Evolutionary conservation across 192 early-diverging fungal species (phyloP), one percentile per base, ranked within the genome.

Genomic region (Entomortierella lignicola): DNA sequence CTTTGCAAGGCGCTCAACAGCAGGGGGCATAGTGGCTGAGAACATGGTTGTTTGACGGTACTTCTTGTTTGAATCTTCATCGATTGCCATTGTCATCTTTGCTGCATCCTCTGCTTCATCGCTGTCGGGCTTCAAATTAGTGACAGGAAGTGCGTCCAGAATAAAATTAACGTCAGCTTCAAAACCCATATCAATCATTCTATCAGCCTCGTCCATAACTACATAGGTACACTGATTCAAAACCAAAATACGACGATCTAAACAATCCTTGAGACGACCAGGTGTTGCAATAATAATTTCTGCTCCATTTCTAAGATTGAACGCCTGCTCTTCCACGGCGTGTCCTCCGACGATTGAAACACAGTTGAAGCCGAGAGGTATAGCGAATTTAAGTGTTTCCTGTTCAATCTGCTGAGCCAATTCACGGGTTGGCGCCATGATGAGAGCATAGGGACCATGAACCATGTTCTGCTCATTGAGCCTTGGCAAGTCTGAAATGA

Each of bases 11-110:
- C 96, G 87, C 83, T 99, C 98, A 10, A 99, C 96, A 0, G 92
- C 92, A 2, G 95, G 63, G 8, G 98, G 98, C 97, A 99, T 98
- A 5, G 98, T 99, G 15, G 98, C 98, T 18, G 97, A 98, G 83
- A 99, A 99, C 97, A 99, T 98, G 72, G 96, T 94, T 1, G 98
- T 99, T 81, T 99, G 98, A 39, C 98, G 89, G 77, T 90, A 96
- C 69, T 88, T 85, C 41, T 62, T 47, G 25, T 66, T 43, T 12
- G 77, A 69, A 8, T 83, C 79, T 18, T 67, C 53, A 12, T 68
- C 81, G 29, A 75, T 69, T 4, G 70, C 65, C 55, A 61, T 66
- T 6, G 69, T 60, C 84, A 90, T 74, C 29, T 73, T 74, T 27
- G 82, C 61, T 11, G 80, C 82, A 73, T 91, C 84, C 55, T 91